These are phyloP conservation scores for Triticum turgidum DNA, from an alignment of 176 grass and related monocot genomes.

Conservation along the genomic window DNA sequence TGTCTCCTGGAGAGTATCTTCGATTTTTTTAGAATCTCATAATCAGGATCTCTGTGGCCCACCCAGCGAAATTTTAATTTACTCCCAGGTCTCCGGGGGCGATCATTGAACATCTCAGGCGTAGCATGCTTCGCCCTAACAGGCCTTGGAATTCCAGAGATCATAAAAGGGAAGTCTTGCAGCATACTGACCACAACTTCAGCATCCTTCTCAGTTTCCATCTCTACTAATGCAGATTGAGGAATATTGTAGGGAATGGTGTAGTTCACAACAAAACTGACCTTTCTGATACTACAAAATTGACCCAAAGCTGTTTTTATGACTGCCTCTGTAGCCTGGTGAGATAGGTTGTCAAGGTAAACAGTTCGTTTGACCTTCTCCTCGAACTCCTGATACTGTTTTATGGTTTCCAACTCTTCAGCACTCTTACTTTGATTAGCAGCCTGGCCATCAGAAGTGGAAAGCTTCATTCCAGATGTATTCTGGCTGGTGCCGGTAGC, in stretches of 20 bases:
- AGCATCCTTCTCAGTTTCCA: slow-evolving; percentile 64
- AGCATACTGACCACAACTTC: slow-evolving; percentile 42
- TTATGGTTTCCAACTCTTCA: slow-evolving; percentile 33
- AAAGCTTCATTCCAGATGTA: not conserved
- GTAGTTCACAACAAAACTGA: slow-evolving; percentile 56
- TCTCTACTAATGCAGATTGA: slow-evolving; percentile 62
- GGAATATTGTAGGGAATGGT: slow-evolving; percentile 63
- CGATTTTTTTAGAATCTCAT: slow-evolving; percentile 38
- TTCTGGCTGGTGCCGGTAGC: slow-evolving; percentile 5
- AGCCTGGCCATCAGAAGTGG: slow-evolving; percentile 9
- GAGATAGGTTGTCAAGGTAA: slow-evolving; percentile 64
- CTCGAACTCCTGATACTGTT: slow-evolving; percentile 57
- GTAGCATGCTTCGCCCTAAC: slow-evolving; percentile 51
- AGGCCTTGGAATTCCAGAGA: slow-evolving; percentile 77
- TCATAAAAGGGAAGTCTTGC: slow-evolving; percentile 70
- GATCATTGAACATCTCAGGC: slow-evolving; percentile 62
- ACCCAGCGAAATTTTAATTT: slow-evolving; percentile 47
- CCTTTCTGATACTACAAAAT: slow-evolving; percentile 44
- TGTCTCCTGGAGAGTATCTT: slow-evolving; percentile 49
- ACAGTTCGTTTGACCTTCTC: slow-evolving; percentile 71
- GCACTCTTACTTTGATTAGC: not conserved
- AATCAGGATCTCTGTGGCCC: slow-evolving; percentile 24
- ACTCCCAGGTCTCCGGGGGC: slow-evolving; percentile 44
- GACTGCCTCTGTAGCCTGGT: slow-evolving; percentile 34
- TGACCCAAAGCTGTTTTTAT: slow-evolving; percentile 56